These are phyloP conservation scores for Microdochium nivale DNA, from an alignment of 2,329 filamentous ascomycete species.

Conservation along the genomic window DNA sequence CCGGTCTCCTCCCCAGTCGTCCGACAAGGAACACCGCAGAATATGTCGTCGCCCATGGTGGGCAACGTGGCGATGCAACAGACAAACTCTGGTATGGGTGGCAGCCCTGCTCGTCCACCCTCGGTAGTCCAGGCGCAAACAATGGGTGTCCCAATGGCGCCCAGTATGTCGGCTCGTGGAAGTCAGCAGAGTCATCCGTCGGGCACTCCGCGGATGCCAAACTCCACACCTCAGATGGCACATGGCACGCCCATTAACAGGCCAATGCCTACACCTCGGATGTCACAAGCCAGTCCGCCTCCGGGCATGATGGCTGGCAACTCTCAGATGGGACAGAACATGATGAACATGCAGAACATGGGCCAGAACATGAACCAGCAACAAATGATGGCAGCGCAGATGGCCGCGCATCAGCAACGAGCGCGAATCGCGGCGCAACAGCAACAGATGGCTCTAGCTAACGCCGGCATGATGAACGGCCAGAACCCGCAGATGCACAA, in stretches of 20 bases:
- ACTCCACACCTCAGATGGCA: slow-evolving; percentile 50
- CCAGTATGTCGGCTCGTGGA: slow-evolving; percentile 54
- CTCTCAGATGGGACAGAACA: slow-evolving; percentile 43
- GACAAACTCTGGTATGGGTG: slow-evolving; percentile 59
- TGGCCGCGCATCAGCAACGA: slow-evolving; percentile 34
- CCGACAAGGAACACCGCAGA: slow-evolving; percentile 55
- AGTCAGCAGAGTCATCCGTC: slow-evolving; percentile 59
- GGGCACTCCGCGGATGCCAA: slow-evolving; percentile 54
- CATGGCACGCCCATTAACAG: slow-evolving; percentile 51
- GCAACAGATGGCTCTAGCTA: slow-evolving; percentile 18
- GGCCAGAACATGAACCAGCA: slow-evolving; percentile 19
- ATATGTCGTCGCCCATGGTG: slow-evolving; percentile 59
- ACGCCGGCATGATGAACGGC: slow-evolving; percentile 18
- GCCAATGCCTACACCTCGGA: slow-evolving; percentile 48
- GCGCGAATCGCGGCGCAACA: slow-evolving; percentile 11
- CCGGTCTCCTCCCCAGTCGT: slow-evolving; percentile 60
- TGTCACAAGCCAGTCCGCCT: slow-evolving; percentile 54
- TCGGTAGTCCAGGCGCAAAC: slow-evolving; percentile 56
- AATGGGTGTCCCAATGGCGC: slow-evolving; percentile 51
- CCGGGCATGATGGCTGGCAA: slow-evolving; percentile 50
- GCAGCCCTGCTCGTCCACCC: slow-evolving; percentile 56
- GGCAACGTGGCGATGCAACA: slow-evolving; percentile 54
- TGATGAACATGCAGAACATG: slow-evolving; percentile 41
- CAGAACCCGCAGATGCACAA: slow-evolving; percentile 26
- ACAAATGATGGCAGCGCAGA: slow-evolving; percentile 32